These are phyloP conservation scores for Antarctomyces pellizariae DNA, from an alignment of 495 filamentous ascomycete species.

Conservation along the genomic window DNA sequence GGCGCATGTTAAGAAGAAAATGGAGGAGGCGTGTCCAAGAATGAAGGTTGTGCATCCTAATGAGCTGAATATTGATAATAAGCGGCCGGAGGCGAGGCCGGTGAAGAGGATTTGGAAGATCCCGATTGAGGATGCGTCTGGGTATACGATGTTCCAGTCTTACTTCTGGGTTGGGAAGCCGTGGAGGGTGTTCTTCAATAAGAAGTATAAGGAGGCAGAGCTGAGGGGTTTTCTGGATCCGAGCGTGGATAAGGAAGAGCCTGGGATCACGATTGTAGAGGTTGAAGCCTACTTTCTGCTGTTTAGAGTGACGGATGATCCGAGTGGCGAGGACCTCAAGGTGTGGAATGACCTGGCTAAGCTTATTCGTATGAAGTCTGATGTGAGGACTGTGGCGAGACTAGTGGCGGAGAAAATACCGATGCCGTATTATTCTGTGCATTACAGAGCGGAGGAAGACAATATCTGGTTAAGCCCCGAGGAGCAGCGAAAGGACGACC, in stretches of 20 bases:
- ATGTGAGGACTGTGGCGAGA: constrained; percentile 4
- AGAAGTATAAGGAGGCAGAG: constrained; percentile 1
- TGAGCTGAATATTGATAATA: constrained; percentile 4
- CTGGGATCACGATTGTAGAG: constrained; percentile 8
- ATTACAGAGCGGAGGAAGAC: constrained; percentile 12
- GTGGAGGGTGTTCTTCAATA: constrained; percentile 9
- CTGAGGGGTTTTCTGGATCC: constrained; percentile 1
- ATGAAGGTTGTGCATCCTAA: constrained; percentile 11
- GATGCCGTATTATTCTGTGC: constrained; percentile 9
- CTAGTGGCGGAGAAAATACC: constrained; percentile 3
- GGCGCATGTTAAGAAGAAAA: constrained; percentile 6
- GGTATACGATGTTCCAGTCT: constrained; percentile 4
- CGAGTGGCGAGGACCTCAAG: constrained; percentile 7
- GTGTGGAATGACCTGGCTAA: constrained; percentile 11
- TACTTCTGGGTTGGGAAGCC: constrained; percentile 11
- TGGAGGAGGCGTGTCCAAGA: constrained; percentile 7
- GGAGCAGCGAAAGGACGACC: constrained; percentile 8
- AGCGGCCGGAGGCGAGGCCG: not conserved
- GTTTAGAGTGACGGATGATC: constrained; percentile 12
- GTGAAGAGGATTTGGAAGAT: constrained; percentile 9
- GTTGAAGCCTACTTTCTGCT: constrained; percentile 9
- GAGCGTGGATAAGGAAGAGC: constrained; percentile 1
- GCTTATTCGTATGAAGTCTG: constrained; percentile 7
- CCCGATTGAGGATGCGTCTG: constrained; percentile 4
- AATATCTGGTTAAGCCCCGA: constrained; percentile 11